Conservation (phyloP, 177 flowering plant genomes). For the Vitis hybrid region DNA sequence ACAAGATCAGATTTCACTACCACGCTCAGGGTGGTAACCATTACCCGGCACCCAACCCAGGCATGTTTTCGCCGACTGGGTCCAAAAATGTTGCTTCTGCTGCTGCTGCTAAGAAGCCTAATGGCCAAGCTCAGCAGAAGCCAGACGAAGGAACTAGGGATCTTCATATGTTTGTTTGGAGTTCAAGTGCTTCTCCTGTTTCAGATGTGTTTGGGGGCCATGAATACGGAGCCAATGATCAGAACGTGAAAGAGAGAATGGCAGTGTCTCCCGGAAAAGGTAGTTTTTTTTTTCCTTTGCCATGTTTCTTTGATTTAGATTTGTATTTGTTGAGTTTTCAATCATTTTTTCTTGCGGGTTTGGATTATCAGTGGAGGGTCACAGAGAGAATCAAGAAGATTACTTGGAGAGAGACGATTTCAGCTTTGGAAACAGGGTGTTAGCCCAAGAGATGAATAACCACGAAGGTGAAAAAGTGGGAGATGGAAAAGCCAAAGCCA, state of each 20-base stretch:
- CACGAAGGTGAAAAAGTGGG: constrained; percentile 25
- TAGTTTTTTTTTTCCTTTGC: constrained; percentile 8
- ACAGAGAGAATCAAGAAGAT: constrained; percentile 45
- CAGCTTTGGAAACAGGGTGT: constrained; percentile 68
- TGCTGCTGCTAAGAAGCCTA: constrained; percentile 30
- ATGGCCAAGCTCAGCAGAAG: constrained; percentile 36
- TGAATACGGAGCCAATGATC: constrained; percentile 45
- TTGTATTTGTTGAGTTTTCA: not conserved
- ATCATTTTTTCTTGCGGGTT: not conserved
- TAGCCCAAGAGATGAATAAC: constrained; percentile 26
- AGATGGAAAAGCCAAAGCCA: constrained; percentile 31
- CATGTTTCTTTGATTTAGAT: not conserved
- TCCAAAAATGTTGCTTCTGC: constrained; percentile 25
- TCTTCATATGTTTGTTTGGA: constrained; percentile 97
- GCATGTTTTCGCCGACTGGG: constrained; percentile 69
- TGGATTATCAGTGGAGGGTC: constrained; percentile 33
- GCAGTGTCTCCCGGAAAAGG: constrained; percentile 78
- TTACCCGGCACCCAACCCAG: constrained; percentile 74
- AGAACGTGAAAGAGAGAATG: constrained; percentile 54
- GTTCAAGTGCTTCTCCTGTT: constrained; percentile 94
- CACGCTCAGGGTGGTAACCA: constrained; percentile 24
- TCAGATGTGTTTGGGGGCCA: constrained; percentile 85
- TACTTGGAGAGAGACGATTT: constrained; percentile 71
- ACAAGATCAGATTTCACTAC: constrained; percentile 43
- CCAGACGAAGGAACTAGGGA: constrained; percentile 57